Evolutionary conservation across 768 basidiomycete genomes (phyloP), one percentile per base, ranked within the genome.

Genomic region (Boletus subcaerulescens): DNA sequence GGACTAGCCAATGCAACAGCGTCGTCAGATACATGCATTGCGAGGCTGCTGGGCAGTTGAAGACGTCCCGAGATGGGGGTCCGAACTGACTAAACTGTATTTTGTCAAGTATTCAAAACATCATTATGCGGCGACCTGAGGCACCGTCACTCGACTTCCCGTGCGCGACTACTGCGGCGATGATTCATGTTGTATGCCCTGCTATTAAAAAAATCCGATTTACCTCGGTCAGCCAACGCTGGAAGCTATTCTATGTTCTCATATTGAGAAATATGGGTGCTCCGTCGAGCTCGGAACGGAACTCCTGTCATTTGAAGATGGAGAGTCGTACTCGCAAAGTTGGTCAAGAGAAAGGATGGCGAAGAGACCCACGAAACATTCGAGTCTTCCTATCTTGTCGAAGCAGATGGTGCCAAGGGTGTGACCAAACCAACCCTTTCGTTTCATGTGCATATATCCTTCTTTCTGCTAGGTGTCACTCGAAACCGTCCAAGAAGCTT

Each of bases 221-320:
- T 7, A 57, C 1, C 45, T 70, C 15, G 69, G 67, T 22, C 73
- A 74, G 45, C 54, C 66, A 3, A 14, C 12, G 4, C 44, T 67
- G 8, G 78, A 80, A 56, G 66, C 58, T 0, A 58, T 65, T 31
- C 17, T 61, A 3, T 45, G 62, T 35, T 46, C 44, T 26, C 63
- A 60, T 42, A 53, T 68, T n/a, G 59, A 60, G 22, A 62, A 61
- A 15, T 56, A 60, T 5, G 58, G 57, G 0, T 71, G 71, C 47
- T 40, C 39, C 15, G 69, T 81, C 15, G 80, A 83, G 56, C 51
- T 75, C 18, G 75, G 73, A 14, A 77, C 76, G 2, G 77, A 78
- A 52, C 72, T 83, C 10, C 39, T 62, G n/a, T 75, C 75, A 0
- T 76, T 83, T 43, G 65, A 72, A 47, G 57, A 60, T 11, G 64